Base-by-base conservation (phyloP, 140 eudicot species). In the Ambrosia hybrid region DNA sequence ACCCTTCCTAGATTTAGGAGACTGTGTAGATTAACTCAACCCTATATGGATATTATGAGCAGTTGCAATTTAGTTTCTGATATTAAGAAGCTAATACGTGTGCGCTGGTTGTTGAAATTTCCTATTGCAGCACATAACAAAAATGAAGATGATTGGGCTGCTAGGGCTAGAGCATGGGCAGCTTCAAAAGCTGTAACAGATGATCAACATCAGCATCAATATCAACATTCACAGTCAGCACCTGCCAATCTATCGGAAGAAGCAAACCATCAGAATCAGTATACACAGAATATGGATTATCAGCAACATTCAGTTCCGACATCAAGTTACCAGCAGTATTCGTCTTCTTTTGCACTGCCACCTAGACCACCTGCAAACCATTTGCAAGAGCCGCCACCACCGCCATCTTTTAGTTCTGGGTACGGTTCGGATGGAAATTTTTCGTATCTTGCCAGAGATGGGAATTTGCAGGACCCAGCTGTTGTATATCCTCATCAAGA, bases 151-250 rank as follows among this genome's bases (percentile, higher is more conserved):
- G 98, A 87, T 71, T 94, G 88, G 97, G 99, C 90, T 59, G 91
- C 99, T 46, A 90, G 83, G 83, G 99, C 99, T 53, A 81, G 84
- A 79, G 97, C 95, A 60, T 94, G 97, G 97, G 97, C 97, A 67
- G 89, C 98, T 84, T 72, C 91, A 30, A 91, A 82, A 80, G 65
- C 85, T 77, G 85, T 85, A 41, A 72, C 82, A 3, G 99, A 94
- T 51, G 73, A 76, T 78, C 97, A 84, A 65, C 85, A 83, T 59
- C 84, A 83, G 1, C 55, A 76, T 76, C 97, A 84, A 70, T 4
- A 49, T 8, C 84, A 83, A 1, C 86, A 80, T 45, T 65, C 86
- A 51, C 95, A 86, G 62, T 26, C 33, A 41, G 43, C 34, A 41
- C 81, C 88, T 39, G 84, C 62, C 60, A 78, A 80, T 61, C 77